Evolutionary conservation across 2,329 filamentous ascomycete genomes (phyloP).

Genomic region (Stachybotrys chlorohalonatus): DNA sequence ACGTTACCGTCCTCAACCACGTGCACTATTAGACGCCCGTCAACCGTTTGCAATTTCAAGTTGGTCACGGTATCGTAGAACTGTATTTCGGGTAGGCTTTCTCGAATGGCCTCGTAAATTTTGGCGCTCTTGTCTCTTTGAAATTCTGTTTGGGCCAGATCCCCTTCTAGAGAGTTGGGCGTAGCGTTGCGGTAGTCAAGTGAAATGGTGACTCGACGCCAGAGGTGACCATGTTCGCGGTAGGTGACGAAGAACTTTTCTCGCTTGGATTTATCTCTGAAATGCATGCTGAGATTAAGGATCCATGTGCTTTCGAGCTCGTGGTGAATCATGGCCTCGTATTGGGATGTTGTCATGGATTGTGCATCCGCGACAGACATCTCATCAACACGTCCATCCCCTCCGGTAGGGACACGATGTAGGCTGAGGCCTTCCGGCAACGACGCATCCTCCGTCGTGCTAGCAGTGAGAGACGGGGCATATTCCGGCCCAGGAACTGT

Average conservation of each 20-base stretch:
- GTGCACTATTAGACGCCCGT: conserved; percentile 85
- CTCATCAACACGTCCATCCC: conserved; percentile 15
- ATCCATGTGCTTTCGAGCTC: conserved; percentile 91
- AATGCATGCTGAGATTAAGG: conserved; percentile 96
- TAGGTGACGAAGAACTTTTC: conserved; percentile 99
- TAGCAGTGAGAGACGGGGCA: conserved; percentile 7
- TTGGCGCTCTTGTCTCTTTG: conserved; percentile 88
- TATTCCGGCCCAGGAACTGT: conserved; percentile 8
- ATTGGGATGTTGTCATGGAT: conserved; percentile 42
- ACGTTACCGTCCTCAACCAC: conserved; percentile 92
- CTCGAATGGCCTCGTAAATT: conserved; percentile 90
- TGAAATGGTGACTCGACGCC: conserved; percentile 86
- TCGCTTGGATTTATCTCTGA: conserved; percentile 80
- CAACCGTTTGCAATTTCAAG: conserved; percentile 81
- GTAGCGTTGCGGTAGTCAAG: conserved; percentile 82
- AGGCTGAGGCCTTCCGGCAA: background rate
- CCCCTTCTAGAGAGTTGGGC: conserved; percentile 74
- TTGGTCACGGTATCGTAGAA: conserved; percentile 97
- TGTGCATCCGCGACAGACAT: conserved; percentile 30
- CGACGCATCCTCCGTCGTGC: conserved; percentile 1
- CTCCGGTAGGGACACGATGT: background rate
- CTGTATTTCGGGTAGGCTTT: conserved; percentile 85
- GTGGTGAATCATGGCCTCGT: conserved; percentile 60
- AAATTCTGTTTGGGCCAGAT: conserved; percentile 66
- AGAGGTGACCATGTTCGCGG: conserved; percentile 67